Evolutionary conservation across 106 monocot genomes (phyloP).

Genomic region (Posidonia australis): DNA sequence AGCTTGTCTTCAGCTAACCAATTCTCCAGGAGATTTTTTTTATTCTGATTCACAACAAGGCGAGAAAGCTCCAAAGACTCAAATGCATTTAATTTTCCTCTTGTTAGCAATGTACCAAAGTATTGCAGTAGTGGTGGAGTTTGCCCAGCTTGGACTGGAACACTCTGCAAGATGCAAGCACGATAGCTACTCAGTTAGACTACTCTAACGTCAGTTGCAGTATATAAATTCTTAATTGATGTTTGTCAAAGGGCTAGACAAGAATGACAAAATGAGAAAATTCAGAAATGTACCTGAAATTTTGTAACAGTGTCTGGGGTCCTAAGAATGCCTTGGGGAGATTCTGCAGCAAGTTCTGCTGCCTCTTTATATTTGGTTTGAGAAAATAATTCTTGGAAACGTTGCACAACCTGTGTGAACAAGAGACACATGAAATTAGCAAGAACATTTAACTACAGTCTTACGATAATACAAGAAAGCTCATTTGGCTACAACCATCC

Average conservation of each 20-base stretch:
- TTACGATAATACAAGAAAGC: neutral
- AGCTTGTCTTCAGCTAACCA: conserved; percentile 99
- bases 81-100: conserved; percentile 88
- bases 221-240: no score
- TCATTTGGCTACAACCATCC: neutral
- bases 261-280: neutral
- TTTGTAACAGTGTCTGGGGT: conserved; percentile 97
- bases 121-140: conserved; percentile 94
- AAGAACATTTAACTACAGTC: neutral
- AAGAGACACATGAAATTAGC: neutral
- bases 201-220: neutral
- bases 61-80: conserved; percentile 95
- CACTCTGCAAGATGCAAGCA: conserved; percentile 48
- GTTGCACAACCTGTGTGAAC: conserved; percentile 73
- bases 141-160: conserved; percentile 95
- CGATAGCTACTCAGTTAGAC: neutral
- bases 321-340: conserved; percentile 84
- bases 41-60: conserved; percentile 98
- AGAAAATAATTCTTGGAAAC: conserved; percentile 92
- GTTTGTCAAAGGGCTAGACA: neutral
- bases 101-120: conserved; percentile 90
- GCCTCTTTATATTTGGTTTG: conserved; percentile 99
- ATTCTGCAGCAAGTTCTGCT: conserved; percentile 96
- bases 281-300: conserved; percentile 59
- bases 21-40: conserved; percentile 93